Conservation (phyloP, 352 stramenopile species). For the Peronosclerospora sorghi region DNA sequence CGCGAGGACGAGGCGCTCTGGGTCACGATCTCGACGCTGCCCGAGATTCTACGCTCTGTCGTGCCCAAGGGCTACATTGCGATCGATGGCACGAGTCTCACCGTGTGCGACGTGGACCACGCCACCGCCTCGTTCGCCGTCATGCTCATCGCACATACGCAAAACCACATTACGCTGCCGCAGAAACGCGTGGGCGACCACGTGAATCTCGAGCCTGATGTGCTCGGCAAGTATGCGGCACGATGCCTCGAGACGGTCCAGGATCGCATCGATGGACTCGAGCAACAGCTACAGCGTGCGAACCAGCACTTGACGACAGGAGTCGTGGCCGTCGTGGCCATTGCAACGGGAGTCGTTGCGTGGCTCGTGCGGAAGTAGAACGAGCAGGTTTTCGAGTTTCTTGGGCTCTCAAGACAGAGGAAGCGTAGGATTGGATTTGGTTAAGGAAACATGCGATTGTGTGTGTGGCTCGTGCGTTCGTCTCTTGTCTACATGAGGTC, state of each 20-base stretch:
- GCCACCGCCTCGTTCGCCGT: constrained; percentile 92
- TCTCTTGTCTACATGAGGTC: constrained; percentile 1
- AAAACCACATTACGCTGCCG: constrained; percentile 94
- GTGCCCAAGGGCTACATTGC: constrained; percentile 92
- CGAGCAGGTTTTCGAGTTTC: no score
- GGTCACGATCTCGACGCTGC: constrained; percentile 82
- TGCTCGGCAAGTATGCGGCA: constrained; percentile 88
- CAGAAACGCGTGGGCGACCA: constrained; percentile 80
- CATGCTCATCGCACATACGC: constrained; percentile 98
- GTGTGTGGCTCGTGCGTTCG: no score
- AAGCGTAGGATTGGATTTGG: no score
- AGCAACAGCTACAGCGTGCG: constrained; percentile 34
- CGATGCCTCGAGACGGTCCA: constrained; percentile 56
- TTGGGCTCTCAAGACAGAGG: no score
- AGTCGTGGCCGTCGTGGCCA: constrained; percentile 21
- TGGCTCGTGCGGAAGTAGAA: constrained; percentile 22
- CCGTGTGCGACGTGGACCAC: constrained; percentile 88
- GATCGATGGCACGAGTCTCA: constrained; percentile 97
- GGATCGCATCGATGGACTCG: constrained; percentile 46
- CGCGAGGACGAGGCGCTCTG: constrained; percentile 93
- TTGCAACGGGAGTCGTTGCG: constrained; percentile 19
- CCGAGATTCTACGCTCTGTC: constrained; percentile 88
- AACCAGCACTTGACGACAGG: constrained; percentile 17
- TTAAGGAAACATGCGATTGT: no score
- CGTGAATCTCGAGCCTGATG: constrained; percentile 89